Evolutionary conservation across 2,329 filamentous ascomycete species (phyloP).

Genomic region (Ophiocordyceps camponoti-leonardi): DNA sequence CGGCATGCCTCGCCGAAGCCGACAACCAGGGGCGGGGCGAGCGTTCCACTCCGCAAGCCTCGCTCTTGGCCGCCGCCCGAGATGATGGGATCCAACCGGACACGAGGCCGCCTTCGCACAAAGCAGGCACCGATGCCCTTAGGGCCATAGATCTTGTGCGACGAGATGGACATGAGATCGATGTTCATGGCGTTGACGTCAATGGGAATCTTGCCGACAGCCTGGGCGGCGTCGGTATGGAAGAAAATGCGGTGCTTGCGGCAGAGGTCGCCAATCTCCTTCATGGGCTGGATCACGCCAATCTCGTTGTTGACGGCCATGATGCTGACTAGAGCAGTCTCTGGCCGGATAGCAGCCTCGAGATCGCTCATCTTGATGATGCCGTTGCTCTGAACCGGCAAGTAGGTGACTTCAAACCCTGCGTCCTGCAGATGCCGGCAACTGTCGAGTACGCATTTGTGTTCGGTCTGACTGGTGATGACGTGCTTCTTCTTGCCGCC

Average conservation of each 20-base stretch:
- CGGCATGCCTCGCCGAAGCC: conserved; percentile 93
- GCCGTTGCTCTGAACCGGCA: conserved; percentile 79
- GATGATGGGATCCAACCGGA: conserved; percentile 90
- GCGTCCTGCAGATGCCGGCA: conserved; percentile 94
- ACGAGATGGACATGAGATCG: conserved; percentile 96
- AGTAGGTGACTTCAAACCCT: conserved; percentile 90
- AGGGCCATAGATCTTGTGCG: conserved; percentile 96
- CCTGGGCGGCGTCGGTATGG: conserved; percentile 92
- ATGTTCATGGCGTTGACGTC: conserved; percentile 98
- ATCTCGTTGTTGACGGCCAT: conserved; percentile 99
- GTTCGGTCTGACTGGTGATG: conserved; percentile 92
- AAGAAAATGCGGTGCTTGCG: conserved; percentile 90
- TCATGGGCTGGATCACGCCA: conserved; percentile 91
- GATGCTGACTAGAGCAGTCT: conserved; percentile 84
- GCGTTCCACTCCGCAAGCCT: conserved; percentile 82
- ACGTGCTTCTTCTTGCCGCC: conserved; percentile 97
- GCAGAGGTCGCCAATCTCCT: conserved; percentile 85
- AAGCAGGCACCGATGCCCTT: conserved; percentile 97
- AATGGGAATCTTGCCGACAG: conserved; percentile 93
- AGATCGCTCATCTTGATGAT: conserved; percentile 70
- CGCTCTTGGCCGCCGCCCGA: conserved; percentile 91
- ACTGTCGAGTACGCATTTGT: conserved; percentile 97
- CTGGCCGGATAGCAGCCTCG: conserved; percentile 74
- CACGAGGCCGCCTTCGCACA: conserved; percentile 77
- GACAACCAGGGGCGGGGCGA: conserved; percentile 75